These are phyloP conservation scores for Obelidium mucronatum DNA, from an alignment of 192 early-diverging fungal genomes.

Conservation along the genomic window DNA sequence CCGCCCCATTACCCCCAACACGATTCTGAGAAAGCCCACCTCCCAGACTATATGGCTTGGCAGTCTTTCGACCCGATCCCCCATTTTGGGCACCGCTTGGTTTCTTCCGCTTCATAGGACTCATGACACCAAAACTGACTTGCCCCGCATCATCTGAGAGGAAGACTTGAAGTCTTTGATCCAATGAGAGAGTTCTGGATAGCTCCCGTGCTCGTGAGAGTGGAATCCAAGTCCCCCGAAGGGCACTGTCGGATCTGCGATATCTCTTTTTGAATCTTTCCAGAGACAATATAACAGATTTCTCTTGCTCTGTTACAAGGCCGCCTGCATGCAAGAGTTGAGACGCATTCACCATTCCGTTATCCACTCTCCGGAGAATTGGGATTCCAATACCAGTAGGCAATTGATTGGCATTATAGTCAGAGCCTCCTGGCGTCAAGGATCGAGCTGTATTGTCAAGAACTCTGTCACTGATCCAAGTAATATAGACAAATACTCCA, in stretches of 20 bases:
- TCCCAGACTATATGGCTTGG: background rate
- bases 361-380: conserved; percentile 82
- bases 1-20: background rate
- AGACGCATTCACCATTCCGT: conserved; percentile 83
- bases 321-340: conserved; percentile 87
- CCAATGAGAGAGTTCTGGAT: conserved; percentile 80
- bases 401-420: background rate
- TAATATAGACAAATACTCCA: conserved; percentile 42
- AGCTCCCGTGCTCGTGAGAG: conserved; percentile 83
- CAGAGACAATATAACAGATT: conserved; percentile 84
- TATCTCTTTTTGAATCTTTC: conserved; percentile 81
- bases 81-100: conserved; percentile 20
- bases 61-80: background rate
- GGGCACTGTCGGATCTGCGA: conserved; percentile 69
- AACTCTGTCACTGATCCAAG: conserved; percentile 26
- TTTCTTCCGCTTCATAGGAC: conserved; percentile 15
- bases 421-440: background rate
- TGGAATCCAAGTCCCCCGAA: conserved; percentile 95
- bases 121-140: conserved; percentile 30
- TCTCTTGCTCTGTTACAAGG: conserved; percentile 81
- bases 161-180: conserved; percentile 76
- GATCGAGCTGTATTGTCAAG: background rate
- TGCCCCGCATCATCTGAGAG: conserved; percentile 73
- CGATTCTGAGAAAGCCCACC: background rate
- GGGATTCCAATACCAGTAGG: conserved; percentile 26